Base-by-base conservation (phyloP, 2,329 filamentous ascomycete genomes). In the Onygenales sp. region DNA sequence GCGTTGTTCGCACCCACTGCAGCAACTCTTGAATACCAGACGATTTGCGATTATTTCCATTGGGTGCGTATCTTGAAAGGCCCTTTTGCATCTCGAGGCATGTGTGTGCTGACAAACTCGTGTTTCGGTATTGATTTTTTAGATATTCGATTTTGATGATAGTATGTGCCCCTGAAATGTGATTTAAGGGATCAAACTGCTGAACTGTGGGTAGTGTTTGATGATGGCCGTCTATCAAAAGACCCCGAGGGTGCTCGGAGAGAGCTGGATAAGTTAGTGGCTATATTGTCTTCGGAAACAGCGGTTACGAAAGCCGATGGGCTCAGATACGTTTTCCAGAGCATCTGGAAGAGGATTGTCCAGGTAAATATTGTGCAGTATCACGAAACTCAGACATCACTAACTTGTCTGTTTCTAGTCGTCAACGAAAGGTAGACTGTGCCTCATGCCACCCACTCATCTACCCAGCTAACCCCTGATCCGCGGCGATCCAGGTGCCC, bases 321-420 rank as follows among this genome's bases (percentile, higher is more conserved):
- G 14, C 58, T 68, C 7, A 55, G 62, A 17, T 57, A 63, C 45
- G 58, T 63, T 5, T 65, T 68, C 48, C 64, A 67, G 49, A 54
- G 53, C 7, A 59, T 61, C 3, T 68, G 64, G 64, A 49, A 55
- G 6, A 59, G 60, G 10, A 43, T 66, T 17, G 53, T 59, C 39
- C 46, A 59, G 53, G 55, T 7, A 27, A 54, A 8, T 50, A 56
- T 43, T 58, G 54, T 2, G 55, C 58, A 27, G 5, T 6, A 36
- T 45, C n/a, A 27, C n/a, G 27, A 3, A 45, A 10, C 8, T 45
- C 33, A 33, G 31, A 45, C 10, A 10, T 3, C 8, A 27, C 43
- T 45, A 32, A 45, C 32, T 21, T 43, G 42, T 7, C 9, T 5
- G 11, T n/a, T 8, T 7, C 14, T 11, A 45, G 43, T 45, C 43